Percentiles rank a stretch among this genome's conserved stretches.
phyloP scores from a whole-genome alignment of 2,329 filamentous ascomycete genomes.

The Paramyrothecium roridum region DNA sequence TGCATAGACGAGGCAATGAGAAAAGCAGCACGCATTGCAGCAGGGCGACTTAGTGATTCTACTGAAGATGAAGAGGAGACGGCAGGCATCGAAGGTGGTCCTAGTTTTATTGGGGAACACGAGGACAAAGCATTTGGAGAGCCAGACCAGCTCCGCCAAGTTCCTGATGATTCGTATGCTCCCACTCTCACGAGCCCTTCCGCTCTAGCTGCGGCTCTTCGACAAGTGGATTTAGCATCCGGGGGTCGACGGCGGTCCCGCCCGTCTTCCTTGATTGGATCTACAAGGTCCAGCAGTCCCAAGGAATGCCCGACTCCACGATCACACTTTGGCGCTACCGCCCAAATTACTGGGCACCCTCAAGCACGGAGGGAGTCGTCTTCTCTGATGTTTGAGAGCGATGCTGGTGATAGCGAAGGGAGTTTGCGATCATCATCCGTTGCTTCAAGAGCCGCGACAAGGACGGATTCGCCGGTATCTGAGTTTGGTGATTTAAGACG shows the following conservation, averaged over 20 bases:
- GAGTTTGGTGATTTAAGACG: conserved; percentile 76
- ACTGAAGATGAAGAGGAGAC: conserved; percentile 56
- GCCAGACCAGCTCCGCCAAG: conserved; percentile 10
- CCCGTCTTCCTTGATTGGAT: conserved; percentile 56
- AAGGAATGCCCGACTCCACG: conserved; percentile 87
- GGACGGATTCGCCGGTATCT: conserved; percentile 87
- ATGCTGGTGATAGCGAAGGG: conserved; percentile 81
- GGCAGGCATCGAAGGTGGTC: conserved; percentile 12
- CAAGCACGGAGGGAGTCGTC: conserved; percentile 63
- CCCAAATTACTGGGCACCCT: conserved; percentile 54
- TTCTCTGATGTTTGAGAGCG: conserved; percentile 79
- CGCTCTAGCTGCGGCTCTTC: conserved; percentile 52
- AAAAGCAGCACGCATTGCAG: conserved; percentile 84
- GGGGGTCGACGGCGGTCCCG: conserved; percentile 34
- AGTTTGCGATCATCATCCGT: conserved; percentile 80
- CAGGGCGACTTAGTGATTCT: conserved; percentile 80
- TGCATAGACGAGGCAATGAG: conserved; percentile 90
- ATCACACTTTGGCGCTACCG: conserved; percentile 65
- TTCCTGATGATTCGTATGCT: conserved; percentile 46
- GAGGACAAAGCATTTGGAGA: conserved; percentile 33
- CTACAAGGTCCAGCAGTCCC: conserved; percentile 85
- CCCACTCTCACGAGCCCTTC: conserved; percentile 38
- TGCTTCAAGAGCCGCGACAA: conserved; percentile 61
- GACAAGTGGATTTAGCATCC: conserved; percentile 30
- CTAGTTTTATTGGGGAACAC: conserved; percentile 8